These are phyloP conservation scores for Ceratobasidium sp. DNA, from an alignment of 1,284 basidiomycete species.

Conservation along the genomic window DNA sequence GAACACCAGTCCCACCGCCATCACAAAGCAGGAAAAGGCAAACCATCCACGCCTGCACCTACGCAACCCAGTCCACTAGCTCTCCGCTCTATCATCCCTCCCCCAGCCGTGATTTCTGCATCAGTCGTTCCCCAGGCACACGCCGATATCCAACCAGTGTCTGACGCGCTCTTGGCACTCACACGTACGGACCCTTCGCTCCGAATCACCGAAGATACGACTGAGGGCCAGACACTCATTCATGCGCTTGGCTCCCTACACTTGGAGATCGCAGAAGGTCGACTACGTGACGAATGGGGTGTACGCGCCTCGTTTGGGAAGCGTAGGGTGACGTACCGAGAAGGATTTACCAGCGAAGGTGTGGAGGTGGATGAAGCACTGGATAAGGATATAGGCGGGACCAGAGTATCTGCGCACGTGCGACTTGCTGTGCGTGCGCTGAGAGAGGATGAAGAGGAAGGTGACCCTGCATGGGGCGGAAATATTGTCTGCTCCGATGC, in stretches of 20 bases:
- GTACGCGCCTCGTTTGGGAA: conserved; percentile 82
- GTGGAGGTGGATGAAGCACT: conserved; percentile 61
- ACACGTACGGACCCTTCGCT: conserved; percentile 90
- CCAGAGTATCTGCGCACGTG: conserved; percentile 63
- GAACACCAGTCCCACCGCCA: conserved; percentile 39
- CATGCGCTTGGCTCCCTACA: conserved; percentile 89
- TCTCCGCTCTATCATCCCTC: conserved; percentile 77
- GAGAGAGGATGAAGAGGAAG: conserved; percentile 62
- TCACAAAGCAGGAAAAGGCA: conserved; percentile 14
- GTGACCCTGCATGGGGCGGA: conserved; percentile 78
- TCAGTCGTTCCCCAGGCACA: conserved; percentile 86
- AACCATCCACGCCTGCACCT: background rate
- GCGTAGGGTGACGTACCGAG: conserved; percentile 84
- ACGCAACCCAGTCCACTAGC: conserved; percentile 55
- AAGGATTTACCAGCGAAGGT: conserved; percentile 67
- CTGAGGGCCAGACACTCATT: conserved; percentile 85
- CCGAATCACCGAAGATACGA: conserved; percentile 70
- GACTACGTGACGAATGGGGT: conserved; percentile 83
- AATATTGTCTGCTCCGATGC: conserved; percentile 73
- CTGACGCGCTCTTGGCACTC: conserved; percentile 78
- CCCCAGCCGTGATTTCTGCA: conserved; percentile 81
- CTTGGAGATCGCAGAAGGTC: conserved; percentile 86
- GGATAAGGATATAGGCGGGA: conserved; percentile 73
- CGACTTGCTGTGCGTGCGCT: conserved; percentile 69
- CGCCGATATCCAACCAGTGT: conserved; percentile 80